Percentiles rank a stretch among this genome's conserved stretches.
These are phyloP conservation scores for Coemansia biformis DNA, from an alignment of 192 early-diverging fungal genomes.

Conservation along the genomic window DNA sequence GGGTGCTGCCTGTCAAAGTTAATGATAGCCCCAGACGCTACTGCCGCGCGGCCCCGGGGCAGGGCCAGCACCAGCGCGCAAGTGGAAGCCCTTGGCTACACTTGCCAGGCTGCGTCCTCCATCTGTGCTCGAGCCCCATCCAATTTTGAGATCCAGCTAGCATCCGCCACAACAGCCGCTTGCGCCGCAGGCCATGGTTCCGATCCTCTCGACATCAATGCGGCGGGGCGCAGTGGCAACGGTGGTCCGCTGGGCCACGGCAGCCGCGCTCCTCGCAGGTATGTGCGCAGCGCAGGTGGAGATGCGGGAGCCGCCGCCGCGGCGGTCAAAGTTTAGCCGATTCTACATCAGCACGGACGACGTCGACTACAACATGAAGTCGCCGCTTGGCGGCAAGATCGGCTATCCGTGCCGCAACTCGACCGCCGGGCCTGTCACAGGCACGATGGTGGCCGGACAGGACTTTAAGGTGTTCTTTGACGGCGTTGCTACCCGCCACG, in stretches of 20 bases:
- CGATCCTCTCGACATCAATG: neutral
- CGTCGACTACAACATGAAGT: conserved; percentile 49
- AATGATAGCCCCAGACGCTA: too few relatives aligned
- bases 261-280: conserved; percentile 1
- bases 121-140: too few relatives aligned
- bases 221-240: neutral
- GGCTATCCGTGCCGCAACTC: conserved; percentile 37
- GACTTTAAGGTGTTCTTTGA: conserved; percentile 49
- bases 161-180: too few relatives aligned
- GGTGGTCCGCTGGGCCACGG: neutral
- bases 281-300: conserved; percentile 32
- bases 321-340: conserved; percentile 44
- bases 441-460: conserved; percentile 48
- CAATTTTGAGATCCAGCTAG: too few relatives aligned
- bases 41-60: too few relatives aligned
- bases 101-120: too few relatives aligned
- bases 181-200: too few relatives aligned
- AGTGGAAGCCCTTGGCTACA: too few relatives aligned
- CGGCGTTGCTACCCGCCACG: conserved; percentile 32
- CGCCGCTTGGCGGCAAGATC: conserved; percentile 30
- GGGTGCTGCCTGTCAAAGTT: too few relatives aligned
- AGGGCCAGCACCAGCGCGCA: too few relatives aligned
- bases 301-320: conserved; percentile 42
- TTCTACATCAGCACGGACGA: conserved; percentile 34
- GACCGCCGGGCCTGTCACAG: conserved; percentile 18